Base-by-base conservation (phyloP, 768 basidiomycete species). In the Candolleomyces eurysporus region DNA sequence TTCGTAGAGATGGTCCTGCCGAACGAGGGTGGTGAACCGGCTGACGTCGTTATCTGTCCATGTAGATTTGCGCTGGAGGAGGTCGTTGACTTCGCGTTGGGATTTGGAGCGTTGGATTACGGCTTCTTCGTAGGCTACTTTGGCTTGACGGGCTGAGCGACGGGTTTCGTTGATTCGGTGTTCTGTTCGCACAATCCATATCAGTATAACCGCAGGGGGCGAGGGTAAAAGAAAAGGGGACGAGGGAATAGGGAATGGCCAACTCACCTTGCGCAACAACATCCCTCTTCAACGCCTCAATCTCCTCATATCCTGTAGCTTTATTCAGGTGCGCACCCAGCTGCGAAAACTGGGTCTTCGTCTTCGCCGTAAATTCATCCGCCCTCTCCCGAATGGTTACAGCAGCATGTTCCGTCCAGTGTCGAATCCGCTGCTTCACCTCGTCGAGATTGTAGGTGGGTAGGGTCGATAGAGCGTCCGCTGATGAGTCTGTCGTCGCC, bases 51-150 rank as follows among this genome's bases (percentile, higher is more conserved):
- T 69, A 67, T 94, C 92, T n/a, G 81, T 87, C 97, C 97, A 99
- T n/a, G 74, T 79, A 1, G 90, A 90, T 78, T 98, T 98, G 61
- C 97, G 92, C 72, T 94, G 91, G 16, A 98, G 78, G 3, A 99
- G 85, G 70, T 96, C 92, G 75, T 98, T 98, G 57, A 97, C 93
- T 72, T 96, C 91, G n/a, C 92, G 86, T 72, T 99, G 96, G 4
- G 93, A 93, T 48, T 87, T 81, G 9, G 93, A 88, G 5, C 96
- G 89, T 66, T 86, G 79, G 11, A 82, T 70, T n/a, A 96, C 91
- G 0, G 95, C 92, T 59, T 81, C 75, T 60, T 92, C 91, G 68
- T 96, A 89, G 5, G 84, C 82, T 7, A 72, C 69, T 75, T 98
- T 98, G 5, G 94, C 89, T 39, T 79, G 73, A 45, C 85, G 80